Conservation (phyloP, 179 eudicot species). For the Beta lomatogona region DNA sequence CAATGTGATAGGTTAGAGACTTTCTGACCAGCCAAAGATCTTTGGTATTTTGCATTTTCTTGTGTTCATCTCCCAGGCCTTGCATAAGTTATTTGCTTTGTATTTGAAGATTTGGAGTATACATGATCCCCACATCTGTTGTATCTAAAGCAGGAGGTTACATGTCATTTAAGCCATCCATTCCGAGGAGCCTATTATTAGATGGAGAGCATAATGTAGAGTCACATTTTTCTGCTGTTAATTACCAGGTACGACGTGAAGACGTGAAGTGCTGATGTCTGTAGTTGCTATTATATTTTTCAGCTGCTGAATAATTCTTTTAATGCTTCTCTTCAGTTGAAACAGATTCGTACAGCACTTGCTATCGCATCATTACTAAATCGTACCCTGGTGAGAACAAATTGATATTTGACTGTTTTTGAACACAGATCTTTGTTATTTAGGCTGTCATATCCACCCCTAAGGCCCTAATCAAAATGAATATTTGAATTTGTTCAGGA, state of each 20-base stretch:
- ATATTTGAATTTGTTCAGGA: not conserved
- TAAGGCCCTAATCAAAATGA: not conserved
- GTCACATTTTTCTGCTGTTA: constrained; percentile 77
- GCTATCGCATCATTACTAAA: constrained; percentile 81
- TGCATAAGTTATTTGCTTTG: not conserved
- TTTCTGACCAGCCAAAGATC: not conserved
- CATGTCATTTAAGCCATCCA: constrained; percentile 76
- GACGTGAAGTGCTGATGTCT: constrained; percentile 14
- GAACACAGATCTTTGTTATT: constrained; percentile 8
- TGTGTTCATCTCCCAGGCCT: not conserved
- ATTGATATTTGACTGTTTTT: constrained; percentile 9
- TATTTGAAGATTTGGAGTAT: constrained; percentile 6
- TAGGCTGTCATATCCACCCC: constrained; percentile 2
- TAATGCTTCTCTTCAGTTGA: constrained; percentile 54
- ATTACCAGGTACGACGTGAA: constrained; percentile 67
- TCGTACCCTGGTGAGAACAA: constrained; percentile 82
- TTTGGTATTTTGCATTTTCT: not conserved
- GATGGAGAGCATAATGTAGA: constrained; percentile 79
- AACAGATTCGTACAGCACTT: constrained; percentile 96
- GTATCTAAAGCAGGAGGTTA: constrained; percentile 75
- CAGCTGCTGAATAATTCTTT: constrained; percentile 3
- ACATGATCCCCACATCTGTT: not conserved
- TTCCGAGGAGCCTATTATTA: constrained; percentile 77
- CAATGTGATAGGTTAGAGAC: not conserved
- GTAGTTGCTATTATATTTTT: not conserved